Conservation (phyloP, 208 protist genomes). For the Crithidia expoeki region DNA sequence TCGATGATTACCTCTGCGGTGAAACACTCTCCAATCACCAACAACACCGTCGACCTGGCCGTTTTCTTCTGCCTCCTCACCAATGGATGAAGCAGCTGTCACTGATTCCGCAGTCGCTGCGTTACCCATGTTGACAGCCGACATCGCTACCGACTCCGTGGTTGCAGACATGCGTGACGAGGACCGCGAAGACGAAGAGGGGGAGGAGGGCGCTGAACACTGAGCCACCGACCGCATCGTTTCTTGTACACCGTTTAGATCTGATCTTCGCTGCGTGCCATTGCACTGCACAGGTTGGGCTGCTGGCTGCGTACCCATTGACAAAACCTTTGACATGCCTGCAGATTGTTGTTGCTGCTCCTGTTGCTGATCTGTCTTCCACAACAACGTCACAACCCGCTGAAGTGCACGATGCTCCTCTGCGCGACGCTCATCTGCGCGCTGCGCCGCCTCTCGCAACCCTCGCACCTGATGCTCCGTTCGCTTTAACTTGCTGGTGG, state of each 20-base stretch:
- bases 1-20: no score
- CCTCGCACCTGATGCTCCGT: slow-evolving; percentile 20
- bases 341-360: background rate
- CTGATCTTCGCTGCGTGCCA: no score
- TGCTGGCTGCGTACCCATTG: no score
- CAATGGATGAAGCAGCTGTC: no score
- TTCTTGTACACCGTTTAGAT: no score
- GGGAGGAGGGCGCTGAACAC: background rate
- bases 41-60: no score
- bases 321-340: background rate
- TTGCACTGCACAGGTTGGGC: no score
- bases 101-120: background rate
- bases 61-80: no score
- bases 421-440: slow-evolving; percentile 17
- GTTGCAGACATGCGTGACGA: slow-evolving; percentile 1
- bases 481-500: background rate
- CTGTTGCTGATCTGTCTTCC: background rate
- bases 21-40: no score
- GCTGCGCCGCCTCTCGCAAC: slow-evolving; percentile 10
- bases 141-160: slow-evolving; percentile 21
- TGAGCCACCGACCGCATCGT: no score
- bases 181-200: background rate
- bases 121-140: slow-evolving; percentile 9
- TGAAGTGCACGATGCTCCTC: slow-evolving; percentile 10
- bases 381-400: slow-evolving; percentile 10